These are phyloP conservation scores for Alectoria sarmentosa DNA, from an alignment of 495 filamentous ascomycete genomes.

Conservation along the genomic window DNA sequence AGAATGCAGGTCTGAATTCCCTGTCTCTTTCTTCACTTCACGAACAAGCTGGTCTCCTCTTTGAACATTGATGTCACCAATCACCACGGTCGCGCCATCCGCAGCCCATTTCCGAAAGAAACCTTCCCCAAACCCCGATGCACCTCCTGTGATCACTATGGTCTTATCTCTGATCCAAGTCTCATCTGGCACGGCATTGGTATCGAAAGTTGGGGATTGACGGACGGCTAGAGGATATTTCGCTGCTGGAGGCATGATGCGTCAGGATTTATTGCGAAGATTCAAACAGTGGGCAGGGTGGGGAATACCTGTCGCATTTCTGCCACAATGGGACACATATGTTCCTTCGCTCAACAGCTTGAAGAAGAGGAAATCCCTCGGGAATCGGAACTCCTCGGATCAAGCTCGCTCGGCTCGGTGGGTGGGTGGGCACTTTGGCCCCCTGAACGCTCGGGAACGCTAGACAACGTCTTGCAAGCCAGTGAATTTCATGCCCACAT, in stretches of 20 bases:
- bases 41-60: slow-evolving; percentile 34
- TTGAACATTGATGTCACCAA: slow-evolving; percentile 39
- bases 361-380: too few relatives aligned
- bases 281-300: neutral
- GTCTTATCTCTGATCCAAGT: slow-evolving; percentile 34
- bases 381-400: too few relatives aligned
- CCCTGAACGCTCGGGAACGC: neutral
- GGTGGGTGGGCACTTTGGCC: too few relatives aligned
- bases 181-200: slow-evolving; percentile 13
- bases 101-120: slow-evolving; percentile 39
- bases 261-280: neutral
- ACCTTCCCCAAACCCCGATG: slow-evolving; percentile 41
- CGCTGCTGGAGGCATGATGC: slow-evolving; percentile 3
- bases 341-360: neutral
- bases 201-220: slow-evolving; percentile 26
- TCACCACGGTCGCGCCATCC: slow-evolving; percentile 40
- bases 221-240: slow-evolving; percentile 21
- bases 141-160: slow-evolving; percentile 46
- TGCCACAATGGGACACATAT: neutral
- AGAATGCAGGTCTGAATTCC: slow-evolving; percentile 41
- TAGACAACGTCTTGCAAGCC: neutral
- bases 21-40: slow-evolving; percentile 30
- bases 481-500: neutral
- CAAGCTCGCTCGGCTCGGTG: neutral
- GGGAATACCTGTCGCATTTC: neutral